Percentiles rank a stretch among this genome's conserved stretches.
Evolutionary conservation across 371 early-diverging fungal species (phyloP).

Genomic region (Gilbertella persicaria): DNA sequence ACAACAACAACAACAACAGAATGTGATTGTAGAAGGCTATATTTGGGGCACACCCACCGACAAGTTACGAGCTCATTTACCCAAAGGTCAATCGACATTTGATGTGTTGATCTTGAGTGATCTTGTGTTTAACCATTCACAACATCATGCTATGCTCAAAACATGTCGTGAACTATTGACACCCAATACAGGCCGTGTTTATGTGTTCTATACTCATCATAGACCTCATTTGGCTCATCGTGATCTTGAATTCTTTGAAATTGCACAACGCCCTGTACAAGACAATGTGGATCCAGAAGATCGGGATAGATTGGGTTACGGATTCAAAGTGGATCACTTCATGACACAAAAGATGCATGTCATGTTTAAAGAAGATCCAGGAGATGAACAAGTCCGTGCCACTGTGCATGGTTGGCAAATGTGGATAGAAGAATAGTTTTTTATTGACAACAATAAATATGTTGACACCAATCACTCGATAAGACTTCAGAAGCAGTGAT

Average conservation of each 20-base stretch:
- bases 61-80: constrained; percentile 43
- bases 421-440: constrained; percentile 30
- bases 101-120: constrained; percentile 90
- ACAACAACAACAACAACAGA: too few species aligned
- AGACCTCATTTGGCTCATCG: constrained; percentile 71
- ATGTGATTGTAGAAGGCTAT: constrained; percentile 59
- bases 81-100: constrained; percentile 42
- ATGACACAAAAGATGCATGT: constrained; percentile 68
- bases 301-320: constrained; percentile 59
- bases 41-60: constrained; percentile 82
- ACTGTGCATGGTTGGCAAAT: constrained; percentile 83
- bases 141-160: constrained; percentile 71
- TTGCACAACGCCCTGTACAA: constrained; percentile 59
- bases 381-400: constrained; percentile 75
- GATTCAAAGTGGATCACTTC: constrained; percentile 73
- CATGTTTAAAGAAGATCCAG: constrained; percentile 91
- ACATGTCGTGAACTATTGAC: constrained; percentile 67
- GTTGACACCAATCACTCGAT: constrained; percentile 57
- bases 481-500: constrained; percentile 51
- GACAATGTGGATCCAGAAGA: constrained; percentile 49
- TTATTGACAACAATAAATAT: constrained; percentile 35
- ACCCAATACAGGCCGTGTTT: constrained; percentile 59
- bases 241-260: constrained; percentile 82
- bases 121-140: constrained; percentile 90
- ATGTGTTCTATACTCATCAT: constrained; percentile 73